A percentile compares a stretch with the other conserved stretches of the same genome.
Conservation (phyloP, 2,329 filamentous ascomycete species). For the Chaetomium sp. region DNA sequence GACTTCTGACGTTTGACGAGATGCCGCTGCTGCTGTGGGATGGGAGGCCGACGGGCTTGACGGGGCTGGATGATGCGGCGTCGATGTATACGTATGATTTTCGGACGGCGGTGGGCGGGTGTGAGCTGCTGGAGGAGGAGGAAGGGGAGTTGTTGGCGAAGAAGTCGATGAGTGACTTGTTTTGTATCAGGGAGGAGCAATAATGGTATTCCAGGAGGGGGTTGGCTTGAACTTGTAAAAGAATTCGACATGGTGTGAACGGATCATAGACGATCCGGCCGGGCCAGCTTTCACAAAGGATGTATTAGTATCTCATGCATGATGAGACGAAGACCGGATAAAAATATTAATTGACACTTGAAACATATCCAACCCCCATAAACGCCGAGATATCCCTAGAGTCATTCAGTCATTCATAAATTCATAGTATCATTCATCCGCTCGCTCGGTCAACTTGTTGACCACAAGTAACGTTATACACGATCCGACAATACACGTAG, state of each 20-base stretch:
- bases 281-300: too few relatives aligned
- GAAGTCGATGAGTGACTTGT: constrained; percentile 11
- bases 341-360: too few relatives aligned
- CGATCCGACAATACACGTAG: constrained; percentile 57
- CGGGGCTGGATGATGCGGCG: constrained; percentile 39
- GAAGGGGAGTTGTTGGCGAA: constrained; percentile 21
- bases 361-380: too few relatives aligned
- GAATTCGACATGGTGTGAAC: too few relatives aligned
- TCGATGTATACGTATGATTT: constrained; percentile 52
- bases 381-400: not conserved
- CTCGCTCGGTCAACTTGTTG: constrained; percentile 31
- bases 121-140: constrained; percentile 35
- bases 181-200: constrained; percentile 12
- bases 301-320: not conserved
- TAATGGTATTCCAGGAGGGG: too few relatives aligned
- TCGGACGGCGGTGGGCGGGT: constrained; percentile 60
- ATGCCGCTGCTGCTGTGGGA: constrained; percentile 60
- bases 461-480: constrained; percentile 57
- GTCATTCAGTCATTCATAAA: not conserved
- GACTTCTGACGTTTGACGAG: constrained; percentile 38
- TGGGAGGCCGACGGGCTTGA: constrained; percentile 42
- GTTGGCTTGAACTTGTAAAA: too few relatives aligned
- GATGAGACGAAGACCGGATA: too few relatives aligned
- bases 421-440: constrained; percentile 11
- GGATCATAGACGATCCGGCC: too few relatives aligned